Percentiles rank a stretch among this genome's conserved stretches.
These are phyloP conservation scores for Fraxinus cuspidata DNA, from an alignment of 257 asterid species.

Conservation along the genomic window DNA sequence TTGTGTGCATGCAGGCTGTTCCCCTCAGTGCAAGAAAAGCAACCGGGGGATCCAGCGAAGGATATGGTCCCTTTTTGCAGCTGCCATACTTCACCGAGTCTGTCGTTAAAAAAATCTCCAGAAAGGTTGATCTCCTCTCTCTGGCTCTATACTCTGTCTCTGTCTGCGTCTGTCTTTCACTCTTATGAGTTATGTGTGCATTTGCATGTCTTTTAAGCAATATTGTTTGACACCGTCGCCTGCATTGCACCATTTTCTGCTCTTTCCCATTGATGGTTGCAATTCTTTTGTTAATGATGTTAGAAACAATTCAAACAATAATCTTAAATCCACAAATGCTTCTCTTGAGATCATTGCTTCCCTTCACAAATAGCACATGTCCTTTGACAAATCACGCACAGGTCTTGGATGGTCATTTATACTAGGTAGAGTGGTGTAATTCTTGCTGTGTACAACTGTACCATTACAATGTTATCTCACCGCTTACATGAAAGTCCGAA, in stretches of 20 bases:
- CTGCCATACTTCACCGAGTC: constrained; percentile 95
- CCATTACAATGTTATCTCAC: neutral
- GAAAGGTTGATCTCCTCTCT: constrained; percentile 68
- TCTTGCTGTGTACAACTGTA: neutral
- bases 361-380: neutral
- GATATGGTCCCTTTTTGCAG: constrained; percentile 94
- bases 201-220: neutral
- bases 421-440: neutral
- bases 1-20: constrained; percentile 63
- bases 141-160: neutral
- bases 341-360: neutral
- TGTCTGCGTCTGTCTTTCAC: neutral
- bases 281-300: neutral
- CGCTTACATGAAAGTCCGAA: neutral
- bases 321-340: neutral
- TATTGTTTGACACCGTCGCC: neutral
- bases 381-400: neutral
- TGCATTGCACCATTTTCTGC: neutral
- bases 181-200: neutral
- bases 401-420: neutral
- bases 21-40: constrained; percentile 91
- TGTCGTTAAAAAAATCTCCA: constrained; percentile 75
- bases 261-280: neutral
- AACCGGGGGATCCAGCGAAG: constrained; percentile 78
- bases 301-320: neutral